A percentile compares a stretch with the other conserved stretches of the same genome.
These are phyloP conservation scores for Fagopyrum homotropicum DNA, from an alignment of 148 eudicot genomes.

Conservation along the genomic window DNA sequence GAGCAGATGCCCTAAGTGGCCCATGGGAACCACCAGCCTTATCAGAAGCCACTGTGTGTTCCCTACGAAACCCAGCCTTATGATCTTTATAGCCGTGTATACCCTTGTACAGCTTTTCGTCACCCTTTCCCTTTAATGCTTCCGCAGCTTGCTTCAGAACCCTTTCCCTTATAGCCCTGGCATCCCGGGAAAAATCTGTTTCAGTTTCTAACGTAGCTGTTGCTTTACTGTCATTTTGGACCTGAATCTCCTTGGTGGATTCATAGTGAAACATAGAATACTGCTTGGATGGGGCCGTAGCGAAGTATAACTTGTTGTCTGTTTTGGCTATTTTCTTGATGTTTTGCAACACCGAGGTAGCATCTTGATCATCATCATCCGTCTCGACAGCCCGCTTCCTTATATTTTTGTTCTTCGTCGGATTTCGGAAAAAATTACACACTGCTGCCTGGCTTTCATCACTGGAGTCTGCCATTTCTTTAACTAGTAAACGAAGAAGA, in stretches of 20 bases:
- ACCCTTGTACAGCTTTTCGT: constrained; percentile 75
- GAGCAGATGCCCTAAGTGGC: constrained; percentile 93
- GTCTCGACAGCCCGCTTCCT: constrained; percentile 50
- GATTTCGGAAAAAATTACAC: constrained; percentile 74
- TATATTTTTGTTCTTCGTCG: constrained; percentile 66
- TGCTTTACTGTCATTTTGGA: constrained; percentile 74
- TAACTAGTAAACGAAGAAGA: too few relatives aligned
- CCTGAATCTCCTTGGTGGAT: constrained; percentile 72
- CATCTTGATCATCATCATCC: constrained; percentile 40
- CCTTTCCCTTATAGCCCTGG: constrained; percentile 78
- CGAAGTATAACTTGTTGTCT: constrained; percentile 57
- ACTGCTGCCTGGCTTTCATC: constrained; percentile 27
- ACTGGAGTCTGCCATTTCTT: constrained; percentile 8
- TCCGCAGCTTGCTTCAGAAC: constrained; percentile 74
- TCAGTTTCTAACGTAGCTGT: constrained; percentile 96
- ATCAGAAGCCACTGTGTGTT: constrained; percentile 77
- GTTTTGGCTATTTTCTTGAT: constrained; percentile 35
- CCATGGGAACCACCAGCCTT: constrained; percentile 96
- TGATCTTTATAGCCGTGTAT: constrained; percentile 78
- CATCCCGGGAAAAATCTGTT: constrained; percentile 71
- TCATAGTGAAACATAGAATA: constrained; percentile 52
- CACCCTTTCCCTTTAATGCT: constrained; percentile 56
- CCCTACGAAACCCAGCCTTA: constrained; percentile 92
- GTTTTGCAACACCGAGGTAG: constrained; percentile 24
- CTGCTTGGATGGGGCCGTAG: constrained; percentile 46